Evolutionary conservation across 1,284 basidiomycete genomes (phyloP).

Genomic region (Volvariella surrecta): DNA sequence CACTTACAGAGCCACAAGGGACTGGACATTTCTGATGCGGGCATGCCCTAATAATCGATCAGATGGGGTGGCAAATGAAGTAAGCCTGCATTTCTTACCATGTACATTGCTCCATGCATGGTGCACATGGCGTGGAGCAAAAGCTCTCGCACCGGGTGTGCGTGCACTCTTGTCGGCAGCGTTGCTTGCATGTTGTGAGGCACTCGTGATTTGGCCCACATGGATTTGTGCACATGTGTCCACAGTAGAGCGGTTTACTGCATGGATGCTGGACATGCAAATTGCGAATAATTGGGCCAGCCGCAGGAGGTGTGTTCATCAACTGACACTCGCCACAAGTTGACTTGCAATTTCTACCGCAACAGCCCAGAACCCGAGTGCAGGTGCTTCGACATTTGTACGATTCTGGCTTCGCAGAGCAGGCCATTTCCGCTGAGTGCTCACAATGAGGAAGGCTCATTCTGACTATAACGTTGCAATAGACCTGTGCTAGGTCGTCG

Average conservation of each 20-base stretch:
- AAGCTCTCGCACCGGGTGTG: conserved; percentile 39
- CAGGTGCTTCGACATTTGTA: conserved; percentile 36
- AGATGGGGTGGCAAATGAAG: background rate
- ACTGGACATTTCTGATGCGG: conserved; percentile 47
- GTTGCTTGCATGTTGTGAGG: conserved; percentile 31
- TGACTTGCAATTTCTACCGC: conserved; percentile 41
- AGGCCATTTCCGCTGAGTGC: conserved; percentile 38
- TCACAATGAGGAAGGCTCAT: conserved; percentile 51
- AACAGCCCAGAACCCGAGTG: conserved; percentile 39
- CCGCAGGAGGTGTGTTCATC: conserved; percentile 14
- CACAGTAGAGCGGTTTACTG: conserved; percentile 45
- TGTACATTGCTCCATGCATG: conserved; percentile 53
- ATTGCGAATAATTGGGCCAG: conserved; percentile 16
- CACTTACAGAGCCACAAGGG: conserved; percentile 62
- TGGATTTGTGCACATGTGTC: conserved; percentile 41
- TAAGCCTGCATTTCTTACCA: conserved; percentile 30
- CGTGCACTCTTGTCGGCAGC: conserved; percentile 48
- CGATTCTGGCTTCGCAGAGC: conserved; percentile 31
- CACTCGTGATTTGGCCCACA: conserved; percentile 50
- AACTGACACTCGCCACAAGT: conserved; percentile 44
- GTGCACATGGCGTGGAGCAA: conserved; percentile 52
- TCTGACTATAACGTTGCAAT: conserved; percentile 34
- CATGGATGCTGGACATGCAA: conserved; percentile 44
- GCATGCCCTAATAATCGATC: conserved; percentile 33
- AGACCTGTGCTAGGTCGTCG: conserved; percentile 34